phyloP scores from a whole-genome alignment of 2,329 filamentous ascomycete genomes.

The Chrysoporthe puriensis region DNA sequence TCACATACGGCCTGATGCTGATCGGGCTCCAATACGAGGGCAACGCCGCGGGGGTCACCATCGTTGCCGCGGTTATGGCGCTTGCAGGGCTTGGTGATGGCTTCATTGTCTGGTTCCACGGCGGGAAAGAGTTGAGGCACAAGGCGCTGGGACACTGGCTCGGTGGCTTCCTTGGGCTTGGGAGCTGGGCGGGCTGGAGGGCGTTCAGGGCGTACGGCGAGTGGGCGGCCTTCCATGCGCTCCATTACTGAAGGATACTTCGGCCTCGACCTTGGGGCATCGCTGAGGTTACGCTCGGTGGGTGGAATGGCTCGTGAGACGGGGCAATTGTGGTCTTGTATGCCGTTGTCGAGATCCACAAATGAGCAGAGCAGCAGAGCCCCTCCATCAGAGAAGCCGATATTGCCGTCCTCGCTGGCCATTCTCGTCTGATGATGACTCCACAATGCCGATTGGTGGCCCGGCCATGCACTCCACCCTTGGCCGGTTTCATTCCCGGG shows the following conservation, averaged over 20 bases:
- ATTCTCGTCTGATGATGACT: neutral
- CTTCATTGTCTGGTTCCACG: constrained; percentile 39
- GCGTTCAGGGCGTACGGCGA: constrained; percentile 15
- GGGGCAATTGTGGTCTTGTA: too few species aligned
- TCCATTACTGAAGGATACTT: neutral
- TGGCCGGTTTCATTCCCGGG: constrained; percentile 7
- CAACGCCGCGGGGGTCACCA: constrained; percentile 37
- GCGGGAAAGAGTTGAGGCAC: constrained; percentile 33
- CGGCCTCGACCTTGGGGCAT: neutral
- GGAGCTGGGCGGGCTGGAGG: constrained; percentile 36
- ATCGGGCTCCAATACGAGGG: constrained; percentile 37
- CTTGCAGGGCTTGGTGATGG: constrained; percentile 40
- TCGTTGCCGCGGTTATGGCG: constrained; percentile 36
- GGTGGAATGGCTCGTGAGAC: too few species aligned
- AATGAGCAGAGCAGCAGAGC: neutral
- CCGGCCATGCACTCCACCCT: neutral
- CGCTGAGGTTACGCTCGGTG: too few species aligned
- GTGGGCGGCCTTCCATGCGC: constrained; percentile 18
- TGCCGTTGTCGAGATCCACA: too few species aligned
- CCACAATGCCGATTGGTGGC: constrained; percentile 4
- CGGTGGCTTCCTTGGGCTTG: constrained; percentile 33
- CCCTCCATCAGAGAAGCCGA: neutral
- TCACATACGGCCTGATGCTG: constrained; percentile 38
- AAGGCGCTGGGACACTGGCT: constrained; percentile 36
- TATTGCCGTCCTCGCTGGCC: neutral